A percentile compares a stretch with the other conserved stretches of the same genome.
These are phyloP conservation scores for Ceratobasidium sp. DNA, from an alignment of 1,284 basidiomycete species.

Conservation along the genomic window DNA sequence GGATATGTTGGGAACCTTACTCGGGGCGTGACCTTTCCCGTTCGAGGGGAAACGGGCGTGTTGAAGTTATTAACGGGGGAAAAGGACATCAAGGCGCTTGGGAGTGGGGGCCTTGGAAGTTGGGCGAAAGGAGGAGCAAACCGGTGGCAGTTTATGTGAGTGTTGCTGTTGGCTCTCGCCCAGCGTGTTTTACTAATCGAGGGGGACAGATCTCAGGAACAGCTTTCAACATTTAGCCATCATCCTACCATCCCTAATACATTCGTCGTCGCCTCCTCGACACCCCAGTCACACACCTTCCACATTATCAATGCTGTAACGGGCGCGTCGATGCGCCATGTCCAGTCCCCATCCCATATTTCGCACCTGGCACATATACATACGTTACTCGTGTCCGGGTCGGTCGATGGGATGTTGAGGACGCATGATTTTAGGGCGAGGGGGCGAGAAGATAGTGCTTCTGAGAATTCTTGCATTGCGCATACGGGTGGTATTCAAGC, in stretches of 20 bases:
- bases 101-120: slow-evolving; percentile 67
- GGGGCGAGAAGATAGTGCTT: slow-evolving; percentile 56
- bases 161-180: slow-evolving; percentile 24
- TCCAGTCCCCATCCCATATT: slow-evolving; percentile 62
- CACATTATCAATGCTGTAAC: slow-evolving; percentile 76
- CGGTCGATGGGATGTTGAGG: slow-evolving; percentile 82
- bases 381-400: slow-evolving; percentile 74
- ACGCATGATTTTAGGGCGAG: slow-evolving; percentile 83
- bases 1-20: slow-evolving; percentile 48
- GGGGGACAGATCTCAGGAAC: slow-evolving; percentile 50
- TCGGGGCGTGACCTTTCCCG: slow-evolving; percentile 79
- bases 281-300: slow-evolving; percentile 60
- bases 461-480: slow-evolving; percentile 68
- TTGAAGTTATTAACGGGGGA: slow-evolving; percentile 77
- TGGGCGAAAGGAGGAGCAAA: slow-evolving; percentile 84
- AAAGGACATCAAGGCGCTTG: slow-evolving; percentile 71
- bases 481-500: slow-evolving; percentile 84
- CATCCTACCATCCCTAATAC: slow-evolving; percentile 57
- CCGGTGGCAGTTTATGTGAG: slow-evolving; percentile 76
- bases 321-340: slow-evolving; percentile 69
- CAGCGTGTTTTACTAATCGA: not conserved
- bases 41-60: slow-evolving; percentile 59
- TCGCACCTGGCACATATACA: slow-evolving; percentile 71
- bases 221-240: slow-evolving; percentile 53
- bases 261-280: slow-evolving; percentile 63